Base-by-base conservation (phyloP, 2,329 filamentous ascomycete species). In the Colletotrichum destructivum region DNA sequence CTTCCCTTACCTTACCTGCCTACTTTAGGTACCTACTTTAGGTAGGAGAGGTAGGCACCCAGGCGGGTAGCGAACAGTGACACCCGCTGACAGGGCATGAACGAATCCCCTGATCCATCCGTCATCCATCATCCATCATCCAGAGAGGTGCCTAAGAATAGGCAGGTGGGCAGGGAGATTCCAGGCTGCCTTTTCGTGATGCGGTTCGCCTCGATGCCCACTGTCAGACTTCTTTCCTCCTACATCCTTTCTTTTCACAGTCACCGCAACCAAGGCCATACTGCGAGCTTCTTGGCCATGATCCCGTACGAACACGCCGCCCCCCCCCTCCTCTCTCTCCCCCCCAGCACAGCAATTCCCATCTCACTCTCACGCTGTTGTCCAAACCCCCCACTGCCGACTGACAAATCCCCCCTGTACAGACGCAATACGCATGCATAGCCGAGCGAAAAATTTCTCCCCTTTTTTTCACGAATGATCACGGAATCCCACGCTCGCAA, bases 1-100 rank as follows among this genome's bases (percentile, higher is more conserved):
- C 26, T 31, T 31, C 26, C 26, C 26, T 31, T 31, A 6, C 26
- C 26, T 31, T 9, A 35, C 8, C 31, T 35, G 26, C 26, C 26
- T 35, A 35, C 7, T 1, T 9, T 35, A 35, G 31, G 31, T 31
- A 9, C 31, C 8, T 35, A 35, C 8, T 9, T 35, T 9, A 35
- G 31, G 31, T 35, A 35, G 31, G 26, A 4, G 23, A 23, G 23
- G 23, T 23, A 23, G n/a, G n/a, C n/a, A n/a, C n/a, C n/a, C n/a
- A n/a, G n/a, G n/a, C n/a, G n/a, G n/a, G n/a, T n/a, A n/a, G n/a
- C n/a, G n/a, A n/a, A n/a, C n/a, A 35, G 31, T 35, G 31, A 9
- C 66, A 55, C 59, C 60, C 57, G 68, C 60, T 62, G 64, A 62
- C 60, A 52, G 35, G 40, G 62, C 62, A 54, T 38, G 44, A 15